Evolutionary conservation across 2,329 filamentous ascomycete genomes (phyloP), one percentile per base, ranked within the genome.

Genomic region (Pseudogymnoascus pannorum): DNA sequence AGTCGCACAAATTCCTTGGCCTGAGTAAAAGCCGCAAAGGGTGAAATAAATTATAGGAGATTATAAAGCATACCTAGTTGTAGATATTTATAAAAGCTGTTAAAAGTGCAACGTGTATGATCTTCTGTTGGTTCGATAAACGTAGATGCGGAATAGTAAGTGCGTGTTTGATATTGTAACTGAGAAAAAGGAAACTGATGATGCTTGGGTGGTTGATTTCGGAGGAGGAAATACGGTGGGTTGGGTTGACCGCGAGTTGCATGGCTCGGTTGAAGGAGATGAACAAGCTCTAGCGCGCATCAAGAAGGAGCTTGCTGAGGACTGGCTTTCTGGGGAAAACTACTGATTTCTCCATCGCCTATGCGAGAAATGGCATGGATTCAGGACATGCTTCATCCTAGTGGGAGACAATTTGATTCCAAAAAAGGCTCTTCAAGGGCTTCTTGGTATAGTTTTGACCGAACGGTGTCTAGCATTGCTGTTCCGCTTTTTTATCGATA

Each of bases 171-270:
- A 29, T 29, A 8, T 29, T 6, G 8, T 29, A 29, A 3, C 3
- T 2, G 26, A n/a, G n/a, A n/a, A n/a, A n/a, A n/a, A n/a, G n/a
- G n/a, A n/a, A n/a, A 62, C 61, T 33, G 58, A 62, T 57, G 40
- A 62, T 36, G 42, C 38, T 38, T 60, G 22, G 61, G 31, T 62
- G 11, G 57, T 62, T 54, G 61, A 60, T 57, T 62, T 62, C 40
- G 61, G 61, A 60, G 61, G 61, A 26, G 61, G 61, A 62, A 62
- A 62, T 57, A 62, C 57, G 42, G 3, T 42, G 29, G 61, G 57
- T n/a, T 62, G 61, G 61, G 60, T 62, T 60, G 57, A 60, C 33
- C 57, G 2, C 24, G 57, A 62, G 20, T 57, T 62, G 38, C 38
- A 54, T 62, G 57, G 36, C 35, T 62, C 61, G 20, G 20, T 3